Percentiles rank a stretch among this genome's conserved stretches.
Evolutionary conservation across 225 moss, liverwort and hornwort genomes (phyloP).

Genomic region (Anthoceros angustus): DNA sequence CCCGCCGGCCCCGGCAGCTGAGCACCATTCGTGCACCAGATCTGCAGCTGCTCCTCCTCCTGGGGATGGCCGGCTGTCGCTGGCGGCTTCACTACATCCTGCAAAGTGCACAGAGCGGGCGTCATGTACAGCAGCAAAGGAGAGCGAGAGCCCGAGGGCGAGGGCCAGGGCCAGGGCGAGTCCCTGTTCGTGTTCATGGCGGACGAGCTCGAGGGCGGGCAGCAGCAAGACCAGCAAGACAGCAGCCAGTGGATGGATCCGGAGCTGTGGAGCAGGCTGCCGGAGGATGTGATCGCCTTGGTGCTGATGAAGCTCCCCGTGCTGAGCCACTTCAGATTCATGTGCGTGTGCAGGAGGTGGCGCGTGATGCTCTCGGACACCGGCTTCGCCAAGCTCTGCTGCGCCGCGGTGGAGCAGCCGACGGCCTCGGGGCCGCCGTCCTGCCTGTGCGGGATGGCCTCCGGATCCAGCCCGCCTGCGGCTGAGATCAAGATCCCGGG

Average conservation of each 20-base stretch:
- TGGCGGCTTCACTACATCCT: too few species aligned
- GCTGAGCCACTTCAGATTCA: not conserved
- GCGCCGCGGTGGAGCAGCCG: not conserved
- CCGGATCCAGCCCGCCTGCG: not conserved
- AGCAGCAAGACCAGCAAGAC: not conserved
- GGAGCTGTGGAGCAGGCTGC: not conserved
- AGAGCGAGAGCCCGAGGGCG: too few species aligned
- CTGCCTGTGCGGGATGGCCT: not conserved
- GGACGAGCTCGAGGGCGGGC: not conserved
- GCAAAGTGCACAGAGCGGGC: too few species aligned
- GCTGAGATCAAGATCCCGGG: not conserved
- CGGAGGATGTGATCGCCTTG: not conserved
- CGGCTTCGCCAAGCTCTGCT: not conserved
- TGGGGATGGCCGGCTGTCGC: too few species aligned
- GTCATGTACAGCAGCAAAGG: too few species aligned
- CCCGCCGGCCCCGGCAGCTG: too few species aligned
- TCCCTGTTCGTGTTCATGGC: constrained; percentile 1
- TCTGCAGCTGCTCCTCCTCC: too few species aligned
- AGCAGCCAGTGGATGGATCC: not conserved
- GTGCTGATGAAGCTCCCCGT: not conserved
- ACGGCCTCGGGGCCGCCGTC: not conserved
- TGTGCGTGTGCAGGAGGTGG: constrained; percentile 1
- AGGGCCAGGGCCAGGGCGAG: not conserved
- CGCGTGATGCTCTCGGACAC: not conserved
- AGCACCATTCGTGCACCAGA: too few species aligned